Percentiles rank a stretch among this genome's conserved stretches.
phyloP scores from a whole-genome alignment of 257 asterid genomes.

The Plantago ovata region DNA sequence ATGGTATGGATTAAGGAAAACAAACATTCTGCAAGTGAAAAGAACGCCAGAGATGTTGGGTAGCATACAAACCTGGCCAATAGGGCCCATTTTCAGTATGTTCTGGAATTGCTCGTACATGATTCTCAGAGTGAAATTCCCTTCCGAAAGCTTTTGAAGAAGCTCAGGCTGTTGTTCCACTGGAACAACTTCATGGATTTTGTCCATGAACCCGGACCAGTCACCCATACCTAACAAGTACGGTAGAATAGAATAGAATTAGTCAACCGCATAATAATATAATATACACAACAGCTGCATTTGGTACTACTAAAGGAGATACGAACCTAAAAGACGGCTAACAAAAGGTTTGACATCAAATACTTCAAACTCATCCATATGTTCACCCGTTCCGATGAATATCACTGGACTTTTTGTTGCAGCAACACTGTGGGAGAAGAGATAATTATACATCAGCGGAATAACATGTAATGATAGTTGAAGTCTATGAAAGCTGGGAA shows the following conservation, averaged over 20 bases:
- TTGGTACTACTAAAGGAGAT: slow-evolving; percentile 8
- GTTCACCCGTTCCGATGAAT: slow-evolving; percentile 97
- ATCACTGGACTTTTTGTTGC: slow-evolving; percentile 96
- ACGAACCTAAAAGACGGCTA: slow-evolving; percentile 90
- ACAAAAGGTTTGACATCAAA: slow-evolving; percentile 98
- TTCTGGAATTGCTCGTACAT: slow-evolving; percentile 94
- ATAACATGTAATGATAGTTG: slow-evolving; percentile 8
- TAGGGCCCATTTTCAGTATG: slow-evolving; percentile 91
- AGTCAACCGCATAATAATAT: neutral
- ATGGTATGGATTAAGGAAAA: slow-evolving; percentile 1
- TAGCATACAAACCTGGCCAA: slow-evolving; percentile 71
- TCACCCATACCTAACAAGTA: slow-evolving; percentile 80
- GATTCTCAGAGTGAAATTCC: slow-evolving; percentile 80
- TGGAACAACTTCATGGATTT: slow-evolving; percentile 92
- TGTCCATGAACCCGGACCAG: slow-evolving; percentile 98
- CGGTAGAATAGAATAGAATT: neutral
- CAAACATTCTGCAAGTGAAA: slow-evolving; percentile 1
- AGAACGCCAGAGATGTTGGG: slow-evolving; percentile 4
- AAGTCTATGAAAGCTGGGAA: slow-evolving; percentile 1
- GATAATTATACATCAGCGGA: neutral
- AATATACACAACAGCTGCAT: neutral
- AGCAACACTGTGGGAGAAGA: slow-evolving; percentile 67
- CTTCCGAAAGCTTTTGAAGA: slow-evolving; percentile 92
- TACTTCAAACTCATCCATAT: slow-evolving; percentile 95
- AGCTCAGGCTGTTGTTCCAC: slow-evolving; percentile 99